A percentile compares a stretch with the other conserved stretches of the same genome.
phyloP scores from a whole-genome alignment of 441 rosid species.

The Corymbia citriodora region DNA sequence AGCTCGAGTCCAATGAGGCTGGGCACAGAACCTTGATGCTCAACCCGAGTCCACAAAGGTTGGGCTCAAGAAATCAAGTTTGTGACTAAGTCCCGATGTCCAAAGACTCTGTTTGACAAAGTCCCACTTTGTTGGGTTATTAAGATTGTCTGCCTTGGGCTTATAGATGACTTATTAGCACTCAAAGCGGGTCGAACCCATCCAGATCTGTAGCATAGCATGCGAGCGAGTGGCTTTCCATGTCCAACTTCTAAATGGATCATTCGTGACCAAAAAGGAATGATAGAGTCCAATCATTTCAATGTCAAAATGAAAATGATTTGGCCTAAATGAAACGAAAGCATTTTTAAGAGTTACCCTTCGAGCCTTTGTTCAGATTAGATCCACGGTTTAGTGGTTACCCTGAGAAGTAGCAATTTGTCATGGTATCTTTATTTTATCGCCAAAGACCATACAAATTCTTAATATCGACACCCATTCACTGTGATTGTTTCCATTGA shows the following conservation, averaged over 20 bases:
- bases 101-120: background rate
- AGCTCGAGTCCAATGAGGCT: fast-evolving
- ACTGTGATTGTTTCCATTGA: background rate
- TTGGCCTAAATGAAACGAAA: background rate
- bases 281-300: background rate
- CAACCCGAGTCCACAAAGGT: fast-evolving
- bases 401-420: background rate
- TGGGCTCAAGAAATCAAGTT: background rate
- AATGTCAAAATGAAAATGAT: background rate
- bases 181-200: background rate
- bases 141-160: background rate
- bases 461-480: background rate
- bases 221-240: background rate
- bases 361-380: background rate
- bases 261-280: background rate
- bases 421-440: background rate
- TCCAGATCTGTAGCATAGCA: background rate
- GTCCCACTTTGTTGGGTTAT: background rate
- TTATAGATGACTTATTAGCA: background rate
- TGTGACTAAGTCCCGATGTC: background rate
- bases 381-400: background rate
- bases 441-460: background rate
- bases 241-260: background rate
- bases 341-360: background rate
- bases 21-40: fast-evolving